phyloP scores from a whole-genome alignment of 1,284 basidiomycete genomes.

The Golubevia sp. region DNA sequence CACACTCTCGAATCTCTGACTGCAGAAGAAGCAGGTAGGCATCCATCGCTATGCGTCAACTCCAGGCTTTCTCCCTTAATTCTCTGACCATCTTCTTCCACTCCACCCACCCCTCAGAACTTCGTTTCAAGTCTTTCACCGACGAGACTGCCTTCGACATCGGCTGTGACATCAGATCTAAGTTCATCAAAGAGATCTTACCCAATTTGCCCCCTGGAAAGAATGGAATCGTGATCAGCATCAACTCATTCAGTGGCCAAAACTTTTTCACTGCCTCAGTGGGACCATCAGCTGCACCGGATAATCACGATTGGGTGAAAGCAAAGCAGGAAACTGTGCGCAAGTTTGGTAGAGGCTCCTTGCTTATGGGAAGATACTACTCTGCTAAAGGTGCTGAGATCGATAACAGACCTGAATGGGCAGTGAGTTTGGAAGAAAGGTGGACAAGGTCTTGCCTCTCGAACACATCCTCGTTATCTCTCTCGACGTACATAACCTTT shows the following conservation, averaged over 20 bases:
- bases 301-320: slow-evolving; percentile 36
- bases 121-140: slow-evolving; percentile 13
- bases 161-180: slow-evolving; percentile 19
- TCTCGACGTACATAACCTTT: too few species aligned
- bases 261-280: slow-evolving; percentile 25
- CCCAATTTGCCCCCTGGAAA: neutral
- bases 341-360: slow-evolving; percentile 19
- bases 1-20: neutral
- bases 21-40: neutral
- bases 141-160: slow-evolving; percentile 24
- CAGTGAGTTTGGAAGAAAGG: neutral
- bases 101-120: too few species aligned
- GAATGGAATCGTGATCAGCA: slow-evolving; percentile 29
- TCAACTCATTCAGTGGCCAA: slow-evolving; percentile 28
- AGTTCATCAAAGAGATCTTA: slow-evolving; percentile 8
- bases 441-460: neutral
- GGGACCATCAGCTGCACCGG: slow-evolving; percentile 18
- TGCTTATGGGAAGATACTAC: slow-evolving; percentile 19
- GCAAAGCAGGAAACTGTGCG: slow-evolving; percentile 31
- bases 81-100: too few species aligned
- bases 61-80: neutral
- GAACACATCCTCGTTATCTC: neutral
- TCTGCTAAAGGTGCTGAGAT: neutral
- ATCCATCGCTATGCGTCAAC: neutral
- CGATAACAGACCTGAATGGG: neutral